A percentile compares a stretch with the other conserved stretches of the same genome.
phyloP scores from a whole-genome alignment of 2,329 filamentous ascomycete genomes.

The Stagonosporopsis chrysanthemi region DNA sequence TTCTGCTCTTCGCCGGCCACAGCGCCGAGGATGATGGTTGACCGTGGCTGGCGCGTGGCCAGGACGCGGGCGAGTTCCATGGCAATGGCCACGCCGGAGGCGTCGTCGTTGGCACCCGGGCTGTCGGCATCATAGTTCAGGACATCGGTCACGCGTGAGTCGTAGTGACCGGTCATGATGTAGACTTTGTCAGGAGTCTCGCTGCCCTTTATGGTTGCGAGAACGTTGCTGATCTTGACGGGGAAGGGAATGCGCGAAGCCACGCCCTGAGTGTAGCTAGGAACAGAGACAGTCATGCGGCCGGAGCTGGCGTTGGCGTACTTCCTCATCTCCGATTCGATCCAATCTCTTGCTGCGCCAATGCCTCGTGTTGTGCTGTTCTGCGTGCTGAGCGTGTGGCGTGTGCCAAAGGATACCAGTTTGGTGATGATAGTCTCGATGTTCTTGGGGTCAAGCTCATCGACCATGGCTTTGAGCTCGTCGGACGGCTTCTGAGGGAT shows the following conservation, averaged over 20 bases:
- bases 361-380: slow-evolving; percentile 62
- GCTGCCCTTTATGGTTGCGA: slow-evolving; percentile 58
- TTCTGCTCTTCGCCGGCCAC: slow-evolving; percentile 66
- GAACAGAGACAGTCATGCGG: slow-evolving; percentile 59
- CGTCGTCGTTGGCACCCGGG: slow-evolving; percentile 67
- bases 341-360: slow-evolving; percentile 65
- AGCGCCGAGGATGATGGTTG: slow-evolving; percentile 64
- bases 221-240: slow-evolving; percentile 61
- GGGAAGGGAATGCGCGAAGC: slow-evolving; percentile 59
- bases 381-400: slow-evolving; percentile 63
- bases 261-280: slow-evolving; percentile 60
- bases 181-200: slow-evolving; percentile 59
- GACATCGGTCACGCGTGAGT: slow-evolving; percentile 60
- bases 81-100: slow-evolving; percentile 62
- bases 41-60: slow-evolving; percentile 56
- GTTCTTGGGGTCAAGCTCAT: slow-evolving; percentile 52
- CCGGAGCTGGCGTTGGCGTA: slow-evolving; percentile 60
- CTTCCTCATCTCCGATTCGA: slow-evolving; percentile 58
- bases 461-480: slow-evolving; percentile 51
- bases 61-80: slow-evolving; percentile 64
- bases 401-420: slow-evolving; percentile 64
- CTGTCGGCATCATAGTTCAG: slow-evolving; percentile 61
- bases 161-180: slow-evolving; percentile 55
- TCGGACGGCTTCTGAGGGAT: slow-evolving; percentile 52
- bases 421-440: slow-evolving; percentile 62